These are phyloP conservation scores for Sugiyamaella valdiviana DNA, from an alignment of 805 yeast species.

Conservation along the genomic window DNA sequence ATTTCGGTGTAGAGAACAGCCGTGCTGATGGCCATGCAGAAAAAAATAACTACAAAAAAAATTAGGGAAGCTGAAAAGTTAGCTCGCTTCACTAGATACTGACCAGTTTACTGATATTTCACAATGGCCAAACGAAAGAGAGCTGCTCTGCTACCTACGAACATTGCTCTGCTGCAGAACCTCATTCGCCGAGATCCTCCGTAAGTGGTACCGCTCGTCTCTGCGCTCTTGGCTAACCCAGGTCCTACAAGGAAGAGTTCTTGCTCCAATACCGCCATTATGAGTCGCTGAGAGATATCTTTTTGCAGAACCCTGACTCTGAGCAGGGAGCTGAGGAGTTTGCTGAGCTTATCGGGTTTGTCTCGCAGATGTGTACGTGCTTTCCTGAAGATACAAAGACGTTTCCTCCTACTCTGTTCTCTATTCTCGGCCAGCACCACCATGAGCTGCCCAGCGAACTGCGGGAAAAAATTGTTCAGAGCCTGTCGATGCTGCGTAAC, in stretches of 20 bases:
- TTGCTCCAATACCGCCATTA: conserved; percentile 88
- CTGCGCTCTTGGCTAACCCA: conserved; percentile 1
- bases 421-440: conserved; percentile 66
- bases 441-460: conserved; percentile 75
- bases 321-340: conserved; percentile 61
- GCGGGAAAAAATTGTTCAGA: conserved; percentile 85
- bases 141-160: conserved; percentile 89
- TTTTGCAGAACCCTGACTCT: conserved; percentile 60
- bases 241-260: conserved; percentile 88
- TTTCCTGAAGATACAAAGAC: conserved; percentile 81
- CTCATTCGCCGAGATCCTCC: conserved; percentile 90
- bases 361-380: conserved; percentile 85
- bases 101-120: background rate
- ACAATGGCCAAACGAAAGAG: conserved; percentile 83
- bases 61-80: background rate
- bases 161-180: conserved; percentile 85
- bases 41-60: background rate
- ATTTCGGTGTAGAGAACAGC: too few relatives aligned
- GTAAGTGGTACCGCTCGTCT: conserved; percentile 12
- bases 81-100: background rate
- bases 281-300: conserved; percentile 82
- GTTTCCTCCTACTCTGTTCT: conserved; percentile 76
- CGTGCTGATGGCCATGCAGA: background rate
- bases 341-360: conserved; percentile 79
- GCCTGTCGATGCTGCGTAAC: conserved; percentile 84